Conservation (phyloP, 768 basidiomycete species). For the Auriscalpium microsporum region DNA sequence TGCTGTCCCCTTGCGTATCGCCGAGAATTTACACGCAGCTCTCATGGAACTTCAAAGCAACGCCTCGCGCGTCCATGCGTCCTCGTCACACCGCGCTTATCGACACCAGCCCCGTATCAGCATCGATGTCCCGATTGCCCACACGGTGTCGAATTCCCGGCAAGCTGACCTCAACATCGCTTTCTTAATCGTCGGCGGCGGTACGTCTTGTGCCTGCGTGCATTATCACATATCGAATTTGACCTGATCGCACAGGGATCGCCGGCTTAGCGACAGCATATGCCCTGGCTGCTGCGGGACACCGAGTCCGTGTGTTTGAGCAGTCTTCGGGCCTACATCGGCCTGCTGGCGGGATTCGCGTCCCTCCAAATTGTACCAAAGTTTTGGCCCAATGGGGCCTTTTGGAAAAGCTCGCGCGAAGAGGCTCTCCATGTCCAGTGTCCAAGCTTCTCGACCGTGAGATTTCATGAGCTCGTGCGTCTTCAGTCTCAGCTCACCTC, state of each 20-base stretch:
- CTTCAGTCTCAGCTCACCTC: background rate
- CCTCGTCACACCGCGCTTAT: too few species aligned
- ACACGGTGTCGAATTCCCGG: too few species aligned
- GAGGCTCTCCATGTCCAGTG: background rate
- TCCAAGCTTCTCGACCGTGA: constrained; percentile 8
- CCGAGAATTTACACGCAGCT: background rate
- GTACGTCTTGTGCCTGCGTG: too few species aligned
- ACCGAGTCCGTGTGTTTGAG: constrained; percentile 13
- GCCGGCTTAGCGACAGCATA: constrained; percentile 14
- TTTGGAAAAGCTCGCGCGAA: constrained; percentile 5
- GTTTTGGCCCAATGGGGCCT: constrained; percentile 12
- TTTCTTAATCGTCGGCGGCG: constrained; percentile 12
- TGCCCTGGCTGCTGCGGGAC: constrained; percentile 11
- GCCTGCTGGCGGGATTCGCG: constrained; percentile 6
- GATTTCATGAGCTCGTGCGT: background rate
- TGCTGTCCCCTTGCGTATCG: background rate
- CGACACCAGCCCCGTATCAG: too few species aligned
- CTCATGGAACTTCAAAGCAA: background rate
- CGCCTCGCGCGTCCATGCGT: background rate
- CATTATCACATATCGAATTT: background rate
- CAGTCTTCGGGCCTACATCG: background rate
- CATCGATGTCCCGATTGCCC: too few species aligned
- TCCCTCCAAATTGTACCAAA: constrained; percentile 10
- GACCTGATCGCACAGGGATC: constrained; percentile 2
- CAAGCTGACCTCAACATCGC: background rate